phyloP scores from a whole-genome alignment of 257 asterid genomes.

The Handroanthus guayacan region DNA sequence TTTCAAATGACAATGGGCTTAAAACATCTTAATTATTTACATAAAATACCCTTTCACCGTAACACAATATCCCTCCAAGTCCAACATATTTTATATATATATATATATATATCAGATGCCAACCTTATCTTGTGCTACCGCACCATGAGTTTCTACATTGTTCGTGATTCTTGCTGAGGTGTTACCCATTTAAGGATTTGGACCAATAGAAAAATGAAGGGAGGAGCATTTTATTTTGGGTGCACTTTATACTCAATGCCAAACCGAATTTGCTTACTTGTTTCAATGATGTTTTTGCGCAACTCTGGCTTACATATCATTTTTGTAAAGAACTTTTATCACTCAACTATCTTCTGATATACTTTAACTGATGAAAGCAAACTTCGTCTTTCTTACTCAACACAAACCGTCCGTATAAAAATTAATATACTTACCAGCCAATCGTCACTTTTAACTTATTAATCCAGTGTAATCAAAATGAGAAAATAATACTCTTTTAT shows the following conservation, averaged over 20 bases:
- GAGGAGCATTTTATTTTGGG: constrained; percentile 32
- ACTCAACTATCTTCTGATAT: too few species aligned
- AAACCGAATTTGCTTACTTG: constrained; percentile 29
- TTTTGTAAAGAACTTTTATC: too few species aligned
- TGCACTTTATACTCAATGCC: constrained; percentile 22
- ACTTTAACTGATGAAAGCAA: too few species aligned
- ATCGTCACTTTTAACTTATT: too few species aligned
- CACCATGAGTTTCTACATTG: constrained; percentile 35
- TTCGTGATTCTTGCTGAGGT: constrained; percentile 34
- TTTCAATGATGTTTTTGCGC: constrained; percentile 32
- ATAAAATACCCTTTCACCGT: neutral
- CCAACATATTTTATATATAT: neutral
- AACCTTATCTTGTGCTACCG: constrained; percentile 19
- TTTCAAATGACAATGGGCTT: constrained; percentile 19
- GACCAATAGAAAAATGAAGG: constrained; percentile 23
- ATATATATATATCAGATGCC: neutral
- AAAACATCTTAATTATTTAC: neutral
- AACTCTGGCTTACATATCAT: neutral
- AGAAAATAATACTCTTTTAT: too few species aligned
- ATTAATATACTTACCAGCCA: too few species aligned
- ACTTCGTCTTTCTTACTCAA: too few species aligned
- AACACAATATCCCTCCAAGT: constrained; percentile 21
- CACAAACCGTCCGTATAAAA: too few species aligned
- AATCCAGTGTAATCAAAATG: too few species aligned
- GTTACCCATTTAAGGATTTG: constrained; percentile 35